Conservation (phyloP, 2,329 filamentous ascomycete genomes). For the Dryadomyces quercivorus region DNA sequence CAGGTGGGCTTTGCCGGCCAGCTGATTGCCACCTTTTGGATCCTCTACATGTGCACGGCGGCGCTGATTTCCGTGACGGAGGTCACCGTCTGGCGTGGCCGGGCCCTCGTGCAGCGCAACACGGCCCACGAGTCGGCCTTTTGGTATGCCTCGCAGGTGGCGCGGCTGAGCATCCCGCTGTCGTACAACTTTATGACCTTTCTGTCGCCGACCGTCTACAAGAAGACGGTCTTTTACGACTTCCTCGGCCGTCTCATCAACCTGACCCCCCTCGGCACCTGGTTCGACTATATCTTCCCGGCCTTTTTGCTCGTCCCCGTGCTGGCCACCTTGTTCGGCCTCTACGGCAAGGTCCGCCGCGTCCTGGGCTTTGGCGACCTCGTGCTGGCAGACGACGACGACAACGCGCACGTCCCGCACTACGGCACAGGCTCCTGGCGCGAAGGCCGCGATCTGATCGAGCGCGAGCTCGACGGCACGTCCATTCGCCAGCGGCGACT, state of each 20-base stretch:
- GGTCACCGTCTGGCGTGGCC: conserved; percentile 94
- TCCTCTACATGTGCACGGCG: conserved; percentile 90
- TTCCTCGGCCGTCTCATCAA: conserved; percentile 79
- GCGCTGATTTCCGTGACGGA: conserved; percentile 80
- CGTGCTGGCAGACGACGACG: conserved; percentile 65
- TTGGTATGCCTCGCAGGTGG: conserved; percentile 91
- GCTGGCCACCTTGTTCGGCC: conserved; percentile 71
- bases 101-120: conserved; percentile 78
- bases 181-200: conserved; percentile 97
- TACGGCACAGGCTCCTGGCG: conserved; percentile 79
- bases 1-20: conserved; percentile 81
- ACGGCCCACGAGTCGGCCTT: conserved; percentile 89
- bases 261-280: conserved; percentile 67
- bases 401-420: conserved; percentile 51
- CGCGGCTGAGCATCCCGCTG: conserved; percentile 82
- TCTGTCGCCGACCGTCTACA: conserved; percentile 58
- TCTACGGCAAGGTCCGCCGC: conserved; percentile 72
- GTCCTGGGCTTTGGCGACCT: conserved; percentile 69
- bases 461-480: conserved; percentile 64
- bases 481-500: conserved; percentile 38
- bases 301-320: conserved; percentile 80
- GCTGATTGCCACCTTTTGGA: conserved; percentile 72
- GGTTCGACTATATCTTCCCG: conserved; percentile 83
- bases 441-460: conserved; percentile 82
- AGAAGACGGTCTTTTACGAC: conserved; percentile 70